Percentiles rank a stretch among this genome's conserved stretches.
Evolutionary conservation across 768 basidiomycete genomes (phyloP).

Genomic region (Boletus subcaerulescens): DNA sequence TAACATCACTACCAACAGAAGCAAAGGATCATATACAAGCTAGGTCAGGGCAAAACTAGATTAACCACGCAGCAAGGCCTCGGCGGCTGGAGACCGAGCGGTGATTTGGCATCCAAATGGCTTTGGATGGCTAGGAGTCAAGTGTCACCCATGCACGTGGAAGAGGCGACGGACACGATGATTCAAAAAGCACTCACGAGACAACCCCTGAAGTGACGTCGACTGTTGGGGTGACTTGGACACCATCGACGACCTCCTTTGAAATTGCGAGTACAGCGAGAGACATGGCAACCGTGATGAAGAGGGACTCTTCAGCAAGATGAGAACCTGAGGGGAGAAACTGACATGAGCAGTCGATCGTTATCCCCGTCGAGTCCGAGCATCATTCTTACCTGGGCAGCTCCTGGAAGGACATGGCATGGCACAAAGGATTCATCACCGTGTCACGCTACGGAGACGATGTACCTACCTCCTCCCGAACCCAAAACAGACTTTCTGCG

Average conservation of each 20-base stretch:
- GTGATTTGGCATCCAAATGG: constrained; percentile 55
- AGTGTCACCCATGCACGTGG: background rate
- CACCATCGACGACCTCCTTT: constrained; percentile 39
- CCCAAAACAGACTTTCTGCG: constrained; percentile 20
- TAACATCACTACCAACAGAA: too few species aligned
- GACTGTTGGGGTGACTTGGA: constrained; percentile 42
- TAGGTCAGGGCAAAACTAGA: too few species aligned
- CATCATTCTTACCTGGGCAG: constrained; percentile 15
- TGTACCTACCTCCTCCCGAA: constrained; percentile 28
- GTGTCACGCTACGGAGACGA: too few species aligned
- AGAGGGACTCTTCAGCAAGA: constrained; percentile 30
- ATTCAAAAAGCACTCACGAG: constrained; percentile 36
- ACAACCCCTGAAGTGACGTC: constrained; percentile 42
- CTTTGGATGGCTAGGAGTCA: constrained; percentile 40
- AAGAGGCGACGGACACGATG: background rate
- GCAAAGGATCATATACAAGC: too few species aligned
- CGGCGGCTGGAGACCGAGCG: constrained; percentile 47
- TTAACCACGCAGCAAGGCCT: constrained; percentile 4
- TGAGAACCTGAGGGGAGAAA: constrained; percentile 18
- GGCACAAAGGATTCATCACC: too few species aligned
- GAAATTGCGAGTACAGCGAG: constrained; percentile 47
- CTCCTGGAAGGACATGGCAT: constrained; percentile 1
- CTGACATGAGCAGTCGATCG: too few species aligned
- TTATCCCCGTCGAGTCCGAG: background rate
- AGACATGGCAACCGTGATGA: constrained; percentile 31